These are phyloP conservation scores for Suillus decipiens DNA, from an alignment of 768 basidiomycete genomes.

Conservation along the genomic window DNA sequence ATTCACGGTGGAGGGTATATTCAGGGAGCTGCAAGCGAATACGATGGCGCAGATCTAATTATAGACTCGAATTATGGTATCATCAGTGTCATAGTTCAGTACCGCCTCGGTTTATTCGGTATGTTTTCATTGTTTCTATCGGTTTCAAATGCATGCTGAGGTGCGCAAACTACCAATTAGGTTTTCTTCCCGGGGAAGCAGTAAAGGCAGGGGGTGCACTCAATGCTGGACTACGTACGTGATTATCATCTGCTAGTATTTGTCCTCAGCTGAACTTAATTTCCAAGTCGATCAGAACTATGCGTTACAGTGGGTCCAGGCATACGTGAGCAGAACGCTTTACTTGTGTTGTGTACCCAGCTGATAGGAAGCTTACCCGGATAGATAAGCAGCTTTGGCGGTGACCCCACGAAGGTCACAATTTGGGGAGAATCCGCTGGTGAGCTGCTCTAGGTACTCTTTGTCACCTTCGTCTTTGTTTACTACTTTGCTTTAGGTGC, in stretches of 20 bases:
- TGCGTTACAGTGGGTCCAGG: slow-evolving; percentile 38
- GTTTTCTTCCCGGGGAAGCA: slow-evolving; percentile 45
- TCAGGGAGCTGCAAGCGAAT: slow-evolving; percentile 17
- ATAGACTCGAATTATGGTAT: slow-evolving; percentile 24
- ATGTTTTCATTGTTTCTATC: not conserved
- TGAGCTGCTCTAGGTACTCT: not conserved
- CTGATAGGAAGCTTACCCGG: not conserved
- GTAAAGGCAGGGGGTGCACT: slow-evolving; percentile 45
- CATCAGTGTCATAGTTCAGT: slow-evolving; percentile 35
- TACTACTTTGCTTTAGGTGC: slow-evolving; percentile 32
- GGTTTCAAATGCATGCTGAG: not conserved
- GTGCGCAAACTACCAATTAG: slow-evolving; percentile 16
- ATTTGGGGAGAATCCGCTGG: slow-evolving; percentile 38
- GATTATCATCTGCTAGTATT: not conserved
- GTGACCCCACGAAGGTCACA: slow-evolving; percentile 32
- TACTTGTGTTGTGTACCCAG: not conserved
- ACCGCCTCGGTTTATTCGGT: slow-evolving; percentile 37
- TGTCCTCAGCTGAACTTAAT: not conserved
- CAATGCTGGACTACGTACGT: slow-evolving; percentile 51
- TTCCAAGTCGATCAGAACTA: slow-evolving; percentile 37
- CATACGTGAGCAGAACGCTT: slow-evolving; percentile 23
- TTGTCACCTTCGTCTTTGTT: not conserved
- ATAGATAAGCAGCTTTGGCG: slow-evolving; percentile 37
- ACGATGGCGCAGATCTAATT: slow-evolving; percentile 28
- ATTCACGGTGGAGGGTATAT: slow-evolving; percentile 40